Percentiles rank a stretch among this genome's conserved stretches.
Evolutionary conservation across 306 rosid species (phyloP).

Genomic region (Lotus japonicus): DNA sequence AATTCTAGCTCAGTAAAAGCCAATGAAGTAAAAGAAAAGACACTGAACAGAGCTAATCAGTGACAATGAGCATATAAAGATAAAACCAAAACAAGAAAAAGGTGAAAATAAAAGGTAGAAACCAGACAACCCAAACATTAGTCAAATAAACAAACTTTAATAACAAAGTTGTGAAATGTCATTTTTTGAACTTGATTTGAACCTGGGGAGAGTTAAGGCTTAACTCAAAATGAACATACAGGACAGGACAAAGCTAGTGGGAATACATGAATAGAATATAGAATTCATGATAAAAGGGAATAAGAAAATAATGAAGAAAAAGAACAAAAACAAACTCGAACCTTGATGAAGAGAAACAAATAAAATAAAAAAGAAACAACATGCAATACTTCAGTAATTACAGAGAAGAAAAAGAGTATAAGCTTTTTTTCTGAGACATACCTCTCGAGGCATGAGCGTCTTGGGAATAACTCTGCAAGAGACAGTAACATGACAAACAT

Average conservation of each 20-base stretch:
- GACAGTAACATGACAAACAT: constrained; percentile 56
- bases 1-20: constrained; percentile 27
- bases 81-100: neutral
- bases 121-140: neutral
- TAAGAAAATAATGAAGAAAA: neutral
- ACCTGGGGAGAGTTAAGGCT: neutral
- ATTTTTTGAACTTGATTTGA: neutral
- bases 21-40: constrained; percentile 34
- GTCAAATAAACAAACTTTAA: constrained; percentile 13
- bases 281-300: constrained; percentile 1
- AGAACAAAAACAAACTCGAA: constrained; percentile 4
- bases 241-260: neutral
- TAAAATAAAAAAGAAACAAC: neutral
- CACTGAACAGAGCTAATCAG: too few species aligned
- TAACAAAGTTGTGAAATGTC: neutral
- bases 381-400: constrained; percentile 15
- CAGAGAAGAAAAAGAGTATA: constrained; percentile 29
- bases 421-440: constrained; percentile 53
- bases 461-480: constrained; percentile 96
- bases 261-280: constrained; percentile 1
- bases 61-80: too few species aligned
- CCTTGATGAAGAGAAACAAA: constrained; percentile 19
- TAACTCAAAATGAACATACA: constrained; percentile 17
- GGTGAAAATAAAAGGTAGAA: neutral
- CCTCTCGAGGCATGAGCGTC: constrained; percentile 99